These are phyloP conservation scores for Ceratocystis smalleyi DNA, from an alignment of 2,329 filamentous ascomycete genomes.

Conservation along the genomic window DNA sequence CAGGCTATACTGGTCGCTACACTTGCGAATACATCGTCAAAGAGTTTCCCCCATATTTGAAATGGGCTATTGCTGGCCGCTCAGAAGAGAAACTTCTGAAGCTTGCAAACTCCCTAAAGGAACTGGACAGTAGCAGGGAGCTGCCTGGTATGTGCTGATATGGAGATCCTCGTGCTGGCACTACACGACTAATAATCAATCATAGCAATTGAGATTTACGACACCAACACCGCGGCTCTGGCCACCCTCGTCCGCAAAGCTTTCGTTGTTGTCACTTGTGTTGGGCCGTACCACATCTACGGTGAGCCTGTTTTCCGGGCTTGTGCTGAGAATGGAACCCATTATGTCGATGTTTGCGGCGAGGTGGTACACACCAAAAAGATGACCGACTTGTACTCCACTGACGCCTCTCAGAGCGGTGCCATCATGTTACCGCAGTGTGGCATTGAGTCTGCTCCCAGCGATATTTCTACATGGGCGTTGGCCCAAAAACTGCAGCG, in stretches of 20 bases:
- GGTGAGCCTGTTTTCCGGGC: slow-evolving; percentile 46
- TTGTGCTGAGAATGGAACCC: slow-evolving; percentile 46
- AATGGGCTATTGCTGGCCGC: slow-evolving; percentile 78
- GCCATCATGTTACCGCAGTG: slow-evolving; percentile 46
- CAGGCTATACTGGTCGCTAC: slow-evolving; percentile 70
- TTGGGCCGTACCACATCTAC: slow-evolving; percentile 42
- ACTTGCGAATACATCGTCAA: slow-evolving; percentile 60
- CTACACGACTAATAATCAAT: not conserved
- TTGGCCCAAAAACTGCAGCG: slow-evolving; percentile 36
- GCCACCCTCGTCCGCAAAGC: slow-evolving; percentile 39
- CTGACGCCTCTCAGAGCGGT: slow-evolving; percentile 35
- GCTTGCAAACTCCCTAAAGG: slow-evolving; percentile 51
- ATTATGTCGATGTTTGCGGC: slow-evolving; percentile 49
- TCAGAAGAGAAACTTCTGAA: slow-evolving; percentile 58
- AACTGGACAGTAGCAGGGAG: slow-evolving; percentile 48
- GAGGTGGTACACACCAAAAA: slow-evolving; percentile 41
- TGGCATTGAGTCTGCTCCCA: slow-evolving; percentile 46
- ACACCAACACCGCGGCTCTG: slow-evolving; percentile 31
- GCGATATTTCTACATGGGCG: slow-evolving; percentile 43
- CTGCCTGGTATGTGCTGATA: slow-evolving; percentile 43
- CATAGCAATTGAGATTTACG: slow-evolving; percentile 37
- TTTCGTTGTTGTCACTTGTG: slow-evolving; percentile 39
- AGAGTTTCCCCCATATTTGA: slow-evolving; percentile 57
- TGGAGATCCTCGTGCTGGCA: not conserved
- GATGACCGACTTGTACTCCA: slow-evolving; percentile 47